phyloP scores from a whole-genome alignment of 2,329 filamentous ascomycete genomes.

The Alternaria sp. region DNA sequence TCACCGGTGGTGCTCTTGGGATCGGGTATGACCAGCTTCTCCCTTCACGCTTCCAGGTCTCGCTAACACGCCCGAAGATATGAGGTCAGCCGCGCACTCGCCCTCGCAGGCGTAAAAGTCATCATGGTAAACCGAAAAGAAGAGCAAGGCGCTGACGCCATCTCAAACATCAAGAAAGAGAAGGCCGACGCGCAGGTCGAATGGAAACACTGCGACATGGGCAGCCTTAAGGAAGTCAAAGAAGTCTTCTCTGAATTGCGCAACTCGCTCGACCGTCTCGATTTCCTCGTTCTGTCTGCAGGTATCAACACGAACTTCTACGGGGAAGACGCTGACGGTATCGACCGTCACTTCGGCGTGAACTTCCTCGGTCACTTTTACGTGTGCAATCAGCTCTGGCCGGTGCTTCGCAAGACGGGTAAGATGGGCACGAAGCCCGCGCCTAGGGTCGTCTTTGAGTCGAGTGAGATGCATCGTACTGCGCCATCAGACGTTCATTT shows the following conservation, averaged over 20 bases:
- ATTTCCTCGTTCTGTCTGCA: not conserved
- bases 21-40: not conserved
- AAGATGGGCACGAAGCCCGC: constrained; percentile 25
- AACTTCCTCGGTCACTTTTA: not conserved
- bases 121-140: not conserved
- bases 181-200: not conserved
- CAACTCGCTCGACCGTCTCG: not conserved
- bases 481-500: constrained; percentile 50
- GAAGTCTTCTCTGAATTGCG: not conserved
- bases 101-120: not conserved
- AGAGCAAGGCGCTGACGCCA: not conserved
- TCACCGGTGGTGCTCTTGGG: not conserved
- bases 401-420: not conserved
- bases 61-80: not conserved
- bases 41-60: fast-evolving
- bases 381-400: not conserved
- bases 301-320: not conserved
- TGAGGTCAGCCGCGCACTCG: not conserved
- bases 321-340: not conserved
- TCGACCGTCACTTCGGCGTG: not conserved
- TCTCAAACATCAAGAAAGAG: not conserved
- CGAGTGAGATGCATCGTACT: constrained; percentile 50
- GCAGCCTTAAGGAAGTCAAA: not conserved
- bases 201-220: not conserved
- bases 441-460: constrained; percentile 52